These are phyloP conservation scores for Amanita subjunquillea DNA, from an alignment of 768 basidiomycete species.

Conservation along the genomic window DNA sequence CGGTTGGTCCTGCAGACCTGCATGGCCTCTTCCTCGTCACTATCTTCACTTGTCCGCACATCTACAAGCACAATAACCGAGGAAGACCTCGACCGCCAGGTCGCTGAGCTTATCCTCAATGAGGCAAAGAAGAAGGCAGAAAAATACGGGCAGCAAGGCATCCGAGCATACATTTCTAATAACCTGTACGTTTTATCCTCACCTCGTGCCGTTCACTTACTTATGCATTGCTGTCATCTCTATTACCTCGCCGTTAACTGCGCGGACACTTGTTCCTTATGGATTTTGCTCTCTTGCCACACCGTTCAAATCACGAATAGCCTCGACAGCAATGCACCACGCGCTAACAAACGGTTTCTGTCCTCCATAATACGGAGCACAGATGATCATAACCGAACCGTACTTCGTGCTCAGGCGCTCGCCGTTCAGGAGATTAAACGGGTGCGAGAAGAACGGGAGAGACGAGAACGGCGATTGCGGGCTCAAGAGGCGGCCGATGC, in stretches of 20 bases:
- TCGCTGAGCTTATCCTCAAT: constrained; percentile 83
- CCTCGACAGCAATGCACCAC: constrained; percentile 63
- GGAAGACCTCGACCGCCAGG: constrained; percentile 84
- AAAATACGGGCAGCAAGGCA: constrained; percentile 64
- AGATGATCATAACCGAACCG: constrained; percentile 89
- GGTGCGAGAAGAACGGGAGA: constrained; percentile 57
- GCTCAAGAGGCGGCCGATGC: constrained; percentile 73
- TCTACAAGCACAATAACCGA: constrained; percentile 70
- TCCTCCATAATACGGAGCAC: constrained; percentile 85
- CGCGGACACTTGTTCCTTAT: background rate
- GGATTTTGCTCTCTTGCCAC: background rate
- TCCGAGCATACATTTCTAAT: constrained; percentile 64
- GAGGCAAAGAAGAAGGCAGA: constrained; percentile 92
- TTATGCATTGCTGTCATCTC: background rate
- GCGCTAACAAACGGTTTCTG: constrained; percentile 75
- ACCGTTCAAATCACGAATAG: background rate
- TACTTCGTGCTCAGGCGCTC: constrained; percentile 61
- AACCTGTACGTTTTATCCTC: constrained; percentile 27
- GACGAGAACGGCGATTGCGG: constrained; percentile 47
- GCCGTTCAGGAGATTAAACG: constrained; percentile 67
- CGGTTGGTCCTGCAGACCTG: background rate
- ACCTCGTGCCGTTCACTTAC: background rate
- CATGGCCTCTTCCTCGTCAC: constrained; percentile 31
- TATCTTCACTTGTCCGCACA: constrained; percentile 77
- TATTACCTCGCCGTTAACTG: background rate